Percentiles rank a stretch among this genome's conserved stretches.
Evolutionary conservation across 495 filamentous ascomycete genomes (phyloP).

Genomic region (Neurospora cerealis): DNA sequence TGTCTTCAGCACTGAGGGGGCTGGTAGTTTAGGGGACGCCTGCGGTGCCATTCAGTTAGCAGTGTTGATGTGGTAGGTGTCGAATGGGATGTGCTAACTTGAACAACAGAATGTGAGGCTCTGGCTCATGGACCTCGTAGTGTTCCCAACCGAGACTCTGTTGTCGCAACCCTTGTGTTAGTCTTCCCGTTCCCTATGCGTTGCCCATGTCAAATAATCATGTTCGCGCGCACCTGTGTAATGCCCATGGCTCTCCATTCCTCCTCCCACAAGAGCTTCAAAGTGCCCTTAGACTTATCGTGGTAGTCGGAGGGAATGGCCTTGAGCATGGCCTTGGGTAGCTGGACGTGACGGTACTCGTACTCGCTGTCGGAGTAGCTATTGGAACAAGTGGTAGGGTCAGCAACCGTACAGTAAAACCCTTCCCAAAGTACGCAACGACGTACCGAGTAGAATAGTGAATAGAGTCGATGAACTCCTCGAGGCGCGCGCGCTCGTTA

Average conservation of each 20-base stretch:
- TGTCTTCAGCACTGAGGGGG: constrained; percentile 43
- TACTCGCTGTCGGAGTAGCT: constrained; percentile 84
- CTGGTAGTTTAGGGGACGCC: constrained; percentile 80
- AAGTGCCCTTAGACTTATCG: constrained; percentile 75
- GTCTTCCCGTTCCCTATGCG: not conserved
- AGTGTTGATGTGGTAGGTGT: not conserved
- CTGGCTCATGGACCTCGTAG: constrained; percentile 97
- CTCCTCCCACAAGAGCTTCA: constrained; percentile 96
- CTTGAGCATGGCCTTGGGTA: constrained; percentile 97
- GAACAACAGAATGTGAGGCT: constrained; percentile 96
- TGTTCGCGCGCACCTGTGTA: constrained; percentile 58
- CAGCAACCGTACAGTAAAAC: not conserved
- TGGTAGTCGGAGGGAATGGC: constrained; percentile 94
- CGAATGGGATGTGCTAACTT: constrained; percentile 56
- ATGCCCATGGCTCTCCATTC: constrained; percentile 96
- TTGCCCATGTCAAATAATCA: not conserved
- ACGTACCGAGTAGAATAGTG: constrained; percentile 88
- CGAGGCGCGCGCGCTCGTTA: constrained; percentile 65
- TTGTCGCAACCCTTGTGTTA: constrained; percentile 1
- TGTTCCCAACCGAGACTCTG: constrained; percentile 98
- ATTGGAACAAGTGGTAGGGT: not conserved
- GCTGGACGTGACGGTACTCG: constrained; percentile 93
- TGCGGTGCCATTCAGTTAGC: constrained; percentile 19
- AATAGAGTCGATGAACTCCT: constrained; percentile 85
- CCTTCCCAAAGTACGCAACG: not conserved